Conservation (phyloP, 805 yeast species). For the Hanseniaspora taiwanica region DNA sequence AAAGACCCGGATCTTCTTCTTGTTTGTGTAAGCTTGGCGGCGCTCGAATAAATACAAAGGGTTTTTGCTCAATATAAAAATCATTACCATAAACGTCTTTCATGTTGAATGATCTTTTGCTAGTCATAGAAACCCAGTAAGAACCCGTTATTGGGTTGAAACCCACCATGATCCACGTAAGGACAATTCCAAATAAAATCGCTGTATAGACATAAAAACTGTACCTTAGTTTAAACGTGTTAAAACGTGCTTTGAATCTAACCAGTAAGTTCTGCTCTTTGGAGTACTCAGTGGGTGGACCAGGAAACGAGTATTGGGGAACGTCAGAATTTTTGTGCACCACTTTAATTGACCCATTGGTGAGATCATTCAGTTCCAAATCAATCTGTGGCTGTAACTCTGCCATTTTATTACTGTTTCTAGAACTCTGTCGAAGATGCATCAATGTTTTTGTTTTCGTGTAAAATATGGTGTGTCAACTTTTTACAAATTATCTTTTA, state of each 20-base stretch:
- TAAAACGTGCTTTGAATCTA: too few relatives aligned
- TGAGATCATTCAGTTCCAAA: not conserved
- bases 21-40: constrained; percentile 12
- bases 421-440: too few relatives aligned
- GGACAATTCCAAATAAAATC: too few relatives aligned
- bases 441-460: too few relatives aligned
- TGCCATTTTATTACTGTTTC: too few relatives aligned
- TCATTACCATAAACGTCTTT: constrained; percentile 16
- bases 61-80: constrained; percentile 12
- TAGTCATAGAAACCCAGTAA: not conserved
- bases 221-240: too few relatives aligned
- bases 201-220: too few relatives aligned
- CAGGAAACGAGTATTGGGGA: not conserved
- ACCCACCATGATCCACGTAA: too few relatives aligned
- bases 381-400: not conserved
- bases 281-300: too few relatives aligned
- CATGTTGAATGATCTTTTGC: constrained; percentile 9
- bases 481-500: too few relatives aligned
- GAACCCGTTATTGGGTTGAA: not conserved
- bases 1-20: constrained; percentile 33
- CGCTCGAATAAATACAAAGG: constrained; percentile 18
- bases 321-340: not conserved
- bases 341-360: not conserved
- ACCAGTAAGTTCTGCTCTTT: too few relatives aligned
- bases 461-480: too few relatives aligned